A percentile compares a stretch with the other conserved stretches of the same genome.
phyloP scores from a whole-genome alignment of 768 basidiomycete species.

The Calocybe gangraenosa region DNA sequence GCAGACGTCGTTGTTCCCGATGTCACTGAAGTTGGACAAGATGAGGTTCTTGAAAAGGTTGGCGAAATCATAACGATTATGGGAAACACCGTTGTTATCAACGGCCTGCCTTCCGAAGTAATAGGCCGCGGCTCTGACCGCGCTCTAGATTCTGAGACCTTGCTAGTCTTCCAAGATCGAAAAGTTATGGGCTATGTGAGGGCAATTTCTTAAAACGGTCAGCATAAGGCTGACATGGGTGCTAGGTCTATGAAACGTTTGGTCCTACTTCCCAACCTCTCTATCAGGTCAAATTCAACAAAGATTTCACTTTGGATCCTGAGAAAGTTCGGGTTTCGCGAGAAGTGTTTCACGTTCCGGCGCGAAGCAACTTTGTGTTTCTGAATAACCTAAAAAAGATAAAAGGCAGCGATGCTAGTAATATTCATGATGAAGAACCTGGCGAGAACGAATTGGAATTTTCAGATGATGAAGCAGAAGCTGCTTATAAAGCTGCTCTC shows the following conservation, averaged over 20 bases:
- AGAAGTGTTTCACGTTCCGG: conserved; percentile 79
- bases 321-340: conserved; percentile 51
- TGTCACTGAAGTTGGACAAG: conserved; percentile 53
- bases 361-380: conserved; percentile 81
- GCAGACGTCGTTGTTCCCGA: conserved; percentile 57
- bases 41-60: conserved; percentile 69
- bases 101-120: conserved; percentile 46
- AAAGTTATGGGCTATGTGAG: conserved; percentile 88
- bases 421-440: conserved; percentile 92
- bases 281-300: conserved; percentile 82
- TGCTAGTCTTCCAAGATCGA: conserved; percentile 87
- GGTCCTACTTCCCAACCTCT: conserved; percentile 88
- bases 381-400: conserved; percentile 61
- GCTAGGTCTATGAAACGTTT: conserved; percentile 86
- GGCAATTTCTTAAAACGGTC: conserved; percentile 26
- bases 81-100: conserved; percentile 69
- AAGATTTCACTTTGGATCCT: conserved; percentile 55
- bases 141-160: conserved; percentile 83
- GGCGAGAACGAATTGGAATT: conserved; percentile 89
- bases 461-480: conserved; percentile 92
- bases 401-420: conserved; percentile 93
- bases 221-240: conserved; percentile 3
- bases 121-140: conserved; percentile 47
- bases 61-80: conserved; percentile 78
- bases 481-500: conserved; percentile 56